Base-by-base conservation (phyloP, 2,329 filamentous ascomycete species). In the Teratosphaeria destructans region DNA sequence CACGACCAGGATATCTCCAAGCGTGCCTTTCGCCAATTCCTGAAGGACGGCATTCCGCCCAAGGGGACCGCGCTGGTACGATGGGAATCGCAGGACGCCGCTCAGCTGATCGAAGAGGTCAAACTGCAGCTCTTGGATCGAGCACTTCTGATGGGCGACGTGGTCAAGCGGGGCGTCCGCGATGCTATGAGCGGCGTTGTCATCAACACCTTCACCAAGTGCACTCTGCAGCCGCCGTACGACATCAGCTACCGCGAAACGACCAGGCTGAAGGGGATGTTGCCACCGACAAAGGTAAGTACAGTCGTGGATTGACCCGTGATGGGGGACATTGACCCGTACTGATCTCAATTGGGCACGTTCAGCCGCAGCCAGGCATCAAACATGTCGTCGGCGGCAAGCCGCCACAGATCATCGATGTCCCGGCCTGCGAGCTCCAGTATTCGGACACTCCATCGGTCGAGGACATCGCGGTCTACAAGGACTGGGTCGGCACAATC, bases 401-500 rank as follows among this genome's bases (percentile, higher is more conserved):
- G 34, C 64, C 68, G 11, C 52, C 61, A 11, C 55, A 58, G 5
- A 57, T 74, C 14, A 19, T 62, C 3, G 65, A 70, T 34, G 60
- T 74, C 3, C 68, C 70, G n/a, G 67, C 68, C 1, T 64, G 61
- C 3, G 72, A 73, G 58, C 57, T 74, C 11, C 58, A 62, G 34
- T 55, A 66, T 19, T 63, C 65, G 10, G 67, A 68, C 19, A 57
- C 60, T 71, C 79, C 55, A 78, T 67, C 73, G 5, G 77, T 79
- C 61, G 80, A 80, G 4, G 79, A 82, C 57, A 73, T 81, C 35
- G 73, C 85, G 26, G 73, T 84, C 12, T 82, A 80, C 66, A 73
- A 78, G 19, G 76, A 81, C 63, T 85, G 82, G 79, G 67, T 85
- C 3, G 83, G 83, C 1, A 70, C 77, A 11, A 76, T 85, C 4